These are phyloP conservation scores for Trichothecium sympodiale DNA, from an alignment of 2,329 filamentous ascomycete species.

Conservation along the genomic window DNA sequence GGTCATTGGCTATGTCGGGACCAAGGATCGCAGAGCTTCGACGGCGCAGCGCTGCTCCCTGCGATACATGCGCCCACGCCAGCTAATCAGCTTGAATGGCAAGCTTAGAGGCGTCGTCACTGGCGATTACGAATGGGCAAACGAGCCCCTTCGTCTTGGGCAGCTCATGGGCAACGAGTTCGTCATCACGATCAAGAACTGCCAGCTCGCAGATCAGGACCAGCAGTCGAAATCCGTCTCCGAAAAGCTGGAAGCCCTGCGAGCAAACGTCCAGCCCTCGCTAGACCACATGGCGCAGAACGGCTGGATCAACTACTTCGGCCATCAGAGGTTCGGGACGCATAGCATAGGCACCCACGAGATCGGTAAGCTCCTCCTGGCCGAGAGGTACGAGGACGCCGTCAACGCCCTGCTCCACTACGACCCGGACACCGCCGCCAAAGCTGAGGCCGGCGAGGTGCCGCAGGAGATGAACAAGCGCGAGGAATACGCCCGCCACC, in stretches of 20 bases:
- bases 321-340: conserved; percentile 91
- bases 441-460: conserved; percentile 24
- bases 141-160: conserved; percentile 65
- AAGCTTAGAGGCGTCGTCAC: conserved; percentile 54
- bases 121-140: conserved; percentile 72
- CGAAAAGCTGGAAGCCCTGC: conserved; percentile 19
- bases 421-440: conserved; percentile 46
- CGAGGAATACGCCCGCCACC: conserved; percentile 71
- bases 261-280: conserved; percentile 37
- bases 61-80: conserved; percentile 37
- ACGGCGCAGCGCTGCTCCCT: conserved; percentile 75
- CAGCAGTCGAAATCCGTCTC: conserved; percentile 9
- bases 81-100: conserved; percentile 53
- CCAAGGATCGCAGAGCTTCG: conserved; percentile 80
- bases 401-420: conserved; percentile 68
- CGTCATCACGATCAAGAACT: conserved; percentile 81
- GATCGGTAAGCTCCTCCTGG: conserved; percentile 73
- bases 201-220: conserved; percentile 41
- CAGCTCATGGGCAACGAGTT: conserved; percentile 88
- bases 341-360: conserved; percentile 77
- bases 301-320: conserved; percentile 96
- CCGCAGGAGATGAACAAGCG: conserved; percentile 42
- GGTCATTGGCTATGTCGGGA: conserved; percentile 67
- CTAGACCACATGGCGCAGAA: conserved; percentile 57
- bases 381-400: conserved; percentile 70